Base-by-base conservation (phyloP, 208 protist genomes). In the Leishmania tarentolae region DNA sequence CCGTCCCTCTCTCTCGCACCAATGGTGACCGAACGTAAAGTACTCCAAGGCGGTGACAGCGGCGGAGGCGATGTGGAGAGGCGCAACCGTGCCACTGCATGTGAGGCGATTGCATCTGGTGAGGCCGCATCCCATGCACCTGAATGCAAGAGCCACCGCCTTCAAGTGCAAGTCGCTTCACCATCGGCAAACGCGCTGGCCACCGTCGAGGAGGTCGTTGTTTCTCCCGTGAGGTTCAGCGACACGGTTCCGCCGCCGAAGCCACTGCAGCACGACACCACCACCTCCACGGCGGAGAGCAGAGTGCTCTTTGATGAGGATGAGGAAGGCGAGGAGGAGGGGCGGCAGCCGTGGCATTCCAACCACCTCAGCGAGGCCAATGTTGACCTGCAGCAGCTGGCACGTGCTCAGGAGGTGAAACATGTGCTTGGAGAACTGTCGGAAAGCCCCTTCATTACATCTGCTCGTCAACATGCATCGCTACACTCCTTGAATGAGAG, bases 271-370 rank as follows among this genome's bases (percentile, higher is more conserved):
- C 15, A 42, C 56, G 35, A 72, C 76, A 73, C 70, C 57, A 65
- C 65, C 44, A 31, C 61, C 42, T 81, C 72, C 44, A 81, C 76
- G 28, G 77, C 63, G 21, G 76, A 81, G 28, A 81, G 82, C 71
- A 85, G 78, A 52, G 52, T 74, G 3, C 76, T 81, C 5, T 81
- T 85, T 44, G 71, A 81, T 19, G 76, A 81, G 3, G 76, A 81
- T 7, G 76, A 85, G 19, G 76, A 65, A 35, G 71, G 40, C 3
- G 76, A 81, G 47, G 28, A 35, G 6, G 40, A 56, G 44, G 44
- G 46, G n/a, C 24, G 47, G 50, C 53, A 35, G 31, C 37, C 28
- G 40, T 66, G 50, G 53, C 24, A 5, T 19, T 9, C 40, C 37
- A 52, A 44, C 56, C 31, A 3, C 74, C 53, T 21, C 74, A 15